Conservation (phyloP, 2,329 filamentous ascomycete genomes). For the Ceratocystis destructans region DNA sequence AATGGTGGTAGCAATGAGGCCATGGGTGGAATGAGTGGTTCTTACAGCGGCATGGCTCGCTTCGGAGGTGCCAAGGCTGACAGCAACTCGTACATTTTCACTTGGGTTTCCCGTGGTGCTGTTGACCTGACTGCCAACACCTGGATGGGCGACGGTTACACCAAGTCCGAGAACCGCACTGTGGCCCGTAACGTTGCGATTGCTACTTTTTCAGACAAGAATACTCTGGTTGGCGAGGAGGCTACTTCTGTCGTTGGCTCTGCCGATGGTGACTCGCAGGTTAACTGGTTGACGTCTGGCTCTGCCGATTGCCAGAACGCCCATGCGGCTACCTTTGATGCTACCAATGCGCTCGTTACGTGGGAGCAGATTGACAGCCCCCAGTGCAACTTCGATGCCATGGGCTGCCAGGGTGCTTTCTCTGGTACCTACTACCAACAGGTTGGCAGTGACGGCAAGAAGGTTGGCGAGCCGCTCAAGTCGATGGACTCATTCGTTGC, state of each 20-base stretch:
- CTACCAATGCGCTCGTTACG: slow-evolving; percentile 38
- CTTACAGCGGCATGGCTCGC: slow-evolving; percentile 42
- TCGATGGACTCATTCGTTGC: slow-evolving; percentile 44
- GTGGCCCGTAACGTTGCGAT: slow-evolving; percentile 47
- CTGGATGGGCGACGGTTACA: slow-evolving; percentile 46
- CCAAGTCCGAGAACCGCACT: slow-evolving; percentile 37
- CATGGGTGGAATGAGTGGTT: slow-evolving; percentile 50
- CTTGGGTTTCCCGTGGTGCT: slow-evolving; percentile 49
- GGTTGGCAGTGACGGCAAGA: slow-evolving; percentile 37
- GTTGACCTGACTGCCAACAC: slow-evolving; percentile 39
- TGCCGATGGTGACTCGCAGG: slow-evolving; percentile 40
- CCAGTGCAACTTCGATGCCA: slow-evolving; percentile 41
- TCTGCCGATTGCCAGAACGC: slow-evolving; percentile 44
- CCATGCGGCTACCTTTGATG: slow-evolving; percentile 42
- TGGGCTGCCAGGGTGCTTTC: slow-evolving; percentile 46
- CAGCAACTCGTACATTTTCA: slow-evolving; percentile 41
- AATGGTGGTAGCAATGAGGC: slow-evolving; percentile 45
- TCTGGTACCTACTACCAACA: slow-evolving; percentile 47
- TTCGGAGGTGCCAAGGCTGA: slow-evolving; percentile 31
- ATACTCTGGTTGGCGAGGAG: slow-evolving; percentile 39
- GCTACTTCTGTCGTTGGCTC: slow-evolving; percentile 41
- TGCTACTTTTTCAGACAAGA: slow-evolving; percentile 42
- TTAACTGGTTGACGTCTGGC: slow-evolving; percentile 44
- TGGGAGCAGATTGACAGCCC: slow-evolving; percentile 49
- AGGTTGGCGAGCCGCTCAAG: slow-evolving; percentile 37